Percentiles rank a stretch among this genome's conserved stretches.
Conservation (phyloP, 140 eudicot genomes). For the Oenanthe javanica region DNA sequence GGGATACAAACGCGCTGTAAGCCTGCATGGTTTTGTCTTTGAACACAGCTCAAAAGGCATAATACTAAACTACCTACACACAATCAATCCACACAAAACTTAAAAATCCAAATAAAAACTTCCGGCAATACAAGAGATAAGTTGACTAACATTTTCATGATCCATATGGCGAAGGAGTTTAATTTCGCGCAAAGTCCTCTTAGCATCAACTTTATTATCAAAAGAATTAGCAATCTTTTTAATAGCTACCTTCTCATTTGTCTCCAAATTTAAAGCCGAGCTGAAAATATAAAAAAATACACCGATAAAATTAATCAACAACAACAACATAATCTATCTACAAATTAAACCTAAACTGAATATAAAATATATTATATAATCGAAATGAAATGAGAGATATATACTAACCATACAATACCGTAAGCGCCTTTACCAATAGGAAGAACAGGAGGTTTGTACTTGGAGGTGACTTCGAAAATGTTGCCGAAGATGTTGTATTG, state of each 20-base stretch:
- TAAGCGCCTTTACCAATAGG: conserved; percentile 98
- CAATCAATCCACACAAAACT: too few relatives aligned
- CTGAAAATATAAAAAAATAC: neutral
- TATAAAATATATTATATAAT: too few relatives aligned
- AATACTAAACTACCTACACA: too few relatives aligned
- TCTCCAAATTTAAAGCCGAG: conserved; percentile 35
- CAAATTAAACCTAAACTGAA: too few relatives aligned
- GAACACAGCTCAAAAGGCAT: too few relatives aligned
- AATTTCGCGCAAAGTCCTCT: conserved; percentile 46
- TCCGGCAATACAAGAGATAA: too few relatives aligned
- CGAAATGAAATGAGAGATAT: too few relatives aligned
- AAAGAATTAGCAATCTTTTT: conserved; percentile 41
- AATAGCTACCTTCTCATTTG: conserved; percentile 31
- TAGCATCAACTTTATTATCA: conserved; percentile 33
- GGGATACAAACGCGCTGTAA: too few relatives aligned
- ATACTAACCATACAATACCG: conserved; percentile 81
- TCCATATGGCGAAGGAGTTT: conserved; percentile 59
- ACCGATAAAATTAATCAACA: too few relatives aligned
- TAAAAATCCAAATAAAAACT: too few relatives aligned
- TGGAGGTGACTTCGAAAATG: conserved; percentile 84
- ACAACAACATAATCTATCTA: too few relatives aligned
- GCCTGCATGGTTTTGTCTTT: too few relatives aligned
- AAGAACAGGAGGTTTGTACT: conserved; percentile 94
- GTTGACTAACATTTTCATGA: conserved; percentile 54
- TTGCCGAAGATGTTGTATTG: conserved; percentile 95